Evolutionary conservation across 257 asterid genomes (phyloP).

Genomic region (Solanum ahanhuiri): DNA sequence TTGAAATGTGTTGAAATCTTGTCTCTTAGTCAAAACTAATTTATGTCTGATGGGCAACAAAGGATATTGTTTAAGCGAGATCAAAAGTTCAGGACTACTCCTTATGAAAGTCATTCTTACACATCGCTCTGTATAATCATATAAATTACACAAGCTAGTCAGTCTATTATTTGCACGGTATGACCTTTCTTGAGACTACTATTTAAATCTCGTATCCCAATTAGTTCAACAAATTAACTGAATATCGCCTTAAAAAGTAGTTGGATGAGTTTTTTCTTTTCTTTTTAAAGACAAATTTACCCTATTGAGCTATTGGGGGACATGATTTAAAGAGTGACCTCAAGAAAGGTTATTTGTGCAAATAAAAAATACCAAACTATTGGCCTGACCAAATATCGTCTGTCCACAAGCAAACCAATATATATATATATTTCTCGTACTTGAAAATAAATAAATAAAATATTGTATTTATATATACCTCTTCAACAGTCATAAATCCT

Average conservation of each 20-base stretch:
- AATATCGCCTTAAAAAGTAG: background rate
- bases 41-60: too few species aligned
- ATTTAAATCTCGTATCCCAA: background rate
- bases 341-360: background rate
- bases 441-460: background rate
- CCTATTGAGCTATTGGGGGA: background rate
- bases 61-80: too few species aligned
- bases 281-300: background rate
- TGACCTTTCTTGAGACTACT: too few species aligned
- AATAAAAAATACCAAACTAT: background rate
- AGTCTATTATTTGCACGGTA: too few species aligned
- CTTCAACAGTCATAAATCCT: constrained; percentile 42
- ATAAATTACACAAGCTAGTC: too few species aligned
- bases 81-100: too few species aligned
- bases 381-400: background rate
- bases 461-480: constrained; percentile 25
- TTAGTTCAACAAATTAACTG: background rate
- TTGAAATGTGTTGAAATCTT: background rate
- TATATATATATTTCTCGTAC: background rate
- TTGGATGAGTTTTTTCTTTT: background rate
- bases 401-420: background rate
- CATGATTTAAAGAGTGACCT: background rate
- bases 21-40: background rate
- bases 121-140: too few species aligned
- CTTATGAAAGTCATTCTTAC: too few species aligned